Evolutionary conservation across 1,139 yeast genomes (phyloP).

Genomic region (Blastobotrys malaysiensis): DNA sequence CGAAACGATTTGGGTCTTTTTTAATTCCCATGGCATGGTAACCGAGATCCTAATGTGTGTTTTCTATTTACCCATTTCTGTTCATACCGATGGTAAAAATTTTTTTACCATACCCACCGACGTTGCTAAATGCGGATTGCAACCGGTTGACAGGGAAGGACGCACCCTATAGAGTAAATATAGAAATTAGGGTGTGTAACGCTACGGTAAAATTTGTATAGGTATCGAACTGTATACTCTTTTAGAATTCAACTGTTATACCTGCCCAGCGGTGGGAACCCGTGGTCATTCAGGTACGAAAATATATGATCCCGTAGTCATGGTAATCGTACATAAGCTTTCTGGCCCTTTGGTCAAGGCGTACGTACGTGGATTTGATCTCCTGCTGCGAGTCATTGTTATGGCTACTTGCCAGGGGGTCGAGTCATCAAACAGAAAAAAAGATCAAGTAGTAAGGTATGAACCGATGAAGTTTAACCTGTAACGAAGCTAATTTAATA

Average conservation of each 20-base stretch:
- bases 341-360: neutral
- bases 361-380: neutral
- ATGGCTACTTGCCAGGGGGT: neutral
- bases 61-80: neutral
- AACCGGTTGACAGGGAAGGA: too few species aligned
- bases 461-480: neutral
- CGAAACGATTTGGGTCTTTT: neutral
- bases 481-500: neutral
- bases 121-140: too few species aligned
- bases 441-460: too few species aligned
- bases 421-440: neutral
- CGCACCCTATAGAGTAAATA: too few species aligned
- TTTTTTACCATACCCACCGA: neutral
- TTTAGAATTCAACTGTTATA: too few species aligned
- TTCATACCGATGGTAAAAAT: neutral
- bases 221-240: too few species aligned
- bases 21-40: neutral
- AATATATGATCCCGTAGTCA: neutral
- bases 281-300: neutral
- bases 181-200: too few species aligned
- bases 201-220: too few species aligned
- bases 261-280: too few species aligned
- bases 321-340: neutral
- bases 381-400: neutral
- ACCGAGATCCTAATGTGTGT: neutral